Evolutionary conservation across 2,329 filamentous ascomycete genomes (phyloP).

Genomic region (Reticulascus tulasneorum): DNA sequence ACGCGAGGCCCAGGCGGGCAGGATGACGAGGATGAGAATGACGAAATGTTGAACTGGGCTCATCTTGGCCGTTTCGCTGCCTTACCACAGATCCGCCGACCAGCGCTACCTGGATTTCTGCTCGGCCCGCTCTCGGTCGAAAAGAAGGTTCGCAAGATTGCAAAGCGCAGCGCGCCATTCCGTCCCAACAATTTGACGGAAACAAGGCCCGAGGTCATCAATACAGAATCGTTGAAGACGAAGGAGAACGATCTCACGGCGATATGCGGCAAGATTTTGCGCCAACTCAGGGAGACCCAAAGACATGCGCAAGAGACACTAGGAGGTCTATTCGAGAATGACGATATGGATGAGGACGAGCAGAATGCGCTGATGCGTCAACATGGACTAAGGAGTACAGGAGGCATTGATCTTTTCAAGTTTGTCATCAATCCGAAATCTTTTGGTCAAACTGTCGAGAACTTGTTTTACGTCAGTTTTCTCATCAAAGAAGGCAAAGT

Average conservation of each 20-base stretch:
- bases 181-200: slow-evolving; percentile 64
- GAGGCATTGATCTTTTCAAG: slow-evolving; percentile 73
- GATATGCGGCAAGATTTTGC: slow-evolving; percentile 72
- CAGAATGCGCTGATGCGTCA: slow-evolving; percentile 55
- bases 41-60: slow-evolving; percentile 81
- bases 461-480: slow-evolving; percentile 95
- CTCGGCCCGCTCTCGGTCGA: slow-evolving; percentile 86
- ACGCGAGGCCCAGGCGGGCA: slow-evolving; percentile 19
- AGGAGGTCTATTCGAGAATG: slow-evolving; percentile 30
- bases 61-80: slow-evolving; percentile 76
- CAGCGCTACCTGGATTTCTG: slow-evolving; percentile 76
- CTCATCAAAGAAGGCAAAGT: slow-evolving; percentile 82
- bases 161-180: slow-evolving; percentile 67
- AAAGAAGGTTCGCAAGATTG: slow-evolving; percentile 70
- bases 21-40: slow-evolving; percentile 66
- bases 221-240: slow-evolving; percentile 68
- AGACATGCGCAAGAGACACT: slow-evolving; percentile 43
- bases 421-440: slow-evolving; percentile 88
- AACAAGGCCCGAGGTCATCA: slow-evolving; percentile 74
- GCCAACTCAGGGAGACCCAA: slow-evolving; percentile 51
- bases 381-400: slow-evolving; percentile 61
- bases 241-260: slow-evolving; percentile 76
- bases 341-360: slow-evolving; percentile 42
- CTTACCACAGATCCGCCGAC: slow-evolving; percentile 67
- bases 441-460: slow-evolving; percentile 94